Evolutionary conservation across 805 yeast species (phyloP).

Genomic region (Wickerhamiella australiensis): DNA sequence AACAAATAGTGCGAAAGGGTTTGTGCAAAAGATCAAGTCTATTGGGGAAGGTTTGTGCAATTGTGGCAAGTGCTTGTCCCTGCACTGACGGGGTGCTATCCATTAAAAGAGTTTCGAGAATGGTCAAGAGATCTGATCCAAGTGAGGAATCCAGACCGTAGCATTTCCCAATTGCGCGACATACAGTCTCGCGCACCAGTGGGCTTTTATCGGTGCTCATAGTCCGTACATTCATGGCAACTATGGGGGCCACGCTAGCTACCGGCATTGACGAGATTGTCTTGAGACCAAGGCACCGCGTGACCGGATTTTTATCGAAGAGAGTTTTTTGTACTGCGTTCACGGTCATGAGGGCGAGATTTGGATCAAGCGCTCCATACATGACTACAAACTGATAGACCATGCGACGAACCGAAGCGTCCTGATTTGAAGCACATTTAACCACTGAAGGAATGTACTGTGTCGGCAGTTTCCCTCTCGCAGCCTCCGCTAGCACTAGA

Average conservation of each 20-base stretch:
- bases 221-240: conserved; percentile 59
- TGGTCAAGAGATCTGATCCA: conserved; percentile 38
- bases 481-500: conserved; percentile 31
- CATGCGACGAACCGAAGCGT: conserved; percentile 54
- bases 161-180: conserved; percentile 57
- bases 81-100: conserved; percentile 60
- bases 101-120: conserved; percentile 43
- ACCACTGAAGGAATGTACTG: conserved; percentile 63
- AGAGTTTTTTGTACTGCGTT: conserved; percentile 83
- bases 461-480: conserved; percentile 30
- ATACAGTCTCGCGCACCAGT: conserved; percentile 65
- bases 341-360: conserved; percentile 76
- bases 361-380: conserved; percentile 76
- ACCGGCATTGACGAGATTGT: conserved; percentile 75
- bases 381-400: conserved; percentile 64
- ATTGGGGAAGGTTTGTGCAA: conserved; percentile 41
- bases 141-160: conserved; percentile 35
- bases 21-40: conserved; percentile 59
- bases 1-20: conserved; percentile 47
- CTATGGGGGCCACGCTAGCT: conserved; percentile 68
- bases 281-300: conserved; percentile 61
- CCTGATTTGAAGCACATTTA: conserved; percentile 65
- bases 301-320: conserved; percentile 53
- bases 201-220: conserved; percentile 61
- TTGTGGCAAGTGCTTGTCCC: conserved; percentile 52